Conservation (phyloP, 2,329 filamentous ascomycete species). For the Xylariaceae sp. region DNA sequence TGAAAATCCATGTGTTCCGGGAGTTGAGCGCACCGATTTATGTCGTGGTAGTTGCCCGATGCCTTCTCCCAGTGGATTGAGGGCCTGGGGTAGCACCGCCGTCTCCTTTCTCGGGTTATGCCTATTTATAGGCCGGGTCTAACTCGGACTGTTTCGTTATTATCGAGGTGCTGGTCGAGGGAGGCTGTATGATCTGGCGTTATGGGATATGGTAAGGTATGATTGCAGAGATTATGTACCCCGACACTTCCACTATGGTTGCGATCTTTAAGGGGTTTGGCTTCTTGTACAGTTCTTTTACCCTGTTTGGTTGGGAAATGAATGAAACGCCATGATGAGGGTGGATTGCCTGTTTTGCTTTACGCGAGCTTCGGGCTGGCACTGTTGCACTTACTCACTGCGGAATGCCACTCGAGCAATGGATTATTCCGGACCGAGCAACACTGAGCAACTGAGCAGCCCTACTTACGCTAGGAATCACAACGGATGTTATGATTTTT, state of each 20-base stretch:
- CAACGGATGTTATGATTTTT: background rate
- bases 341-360: slow-evolving; percentile 1
- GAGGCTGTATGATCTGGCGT: slow-evolving; percentile 10
- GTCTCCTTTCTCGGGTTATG: background rate
- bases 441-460: background rate
- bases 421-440: background rate
- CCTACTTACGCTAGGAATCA: background rate
- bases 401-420: background rate
- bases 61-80: background rate
- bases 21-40: background rate
- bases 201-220: slow-evolving; percentile 2
- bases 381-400: background rate
- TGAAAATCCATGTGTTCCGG: slow-evolving; percentile 29
- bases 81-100: background rate
- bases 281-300: slow-evolving; percentile 10
- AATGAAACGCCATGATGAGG: background rate
- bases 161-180: background rate
- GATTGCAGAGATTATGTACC: slow-evolving; percentile 4
- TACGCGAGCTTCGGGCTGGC: background rate
- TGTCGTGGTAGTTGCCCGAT: background rate
- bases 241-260: slow-evolving; percentile 11
- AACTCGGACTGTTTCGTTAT: background rate
- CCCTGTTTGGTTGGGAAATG: background rate
- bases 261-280: background rate
- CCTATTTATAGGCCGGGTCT: background rate